phyloP scores from a whole-genome alignment of 1,284 basidiomycete species.

The Malassezia furfur region DNA sequence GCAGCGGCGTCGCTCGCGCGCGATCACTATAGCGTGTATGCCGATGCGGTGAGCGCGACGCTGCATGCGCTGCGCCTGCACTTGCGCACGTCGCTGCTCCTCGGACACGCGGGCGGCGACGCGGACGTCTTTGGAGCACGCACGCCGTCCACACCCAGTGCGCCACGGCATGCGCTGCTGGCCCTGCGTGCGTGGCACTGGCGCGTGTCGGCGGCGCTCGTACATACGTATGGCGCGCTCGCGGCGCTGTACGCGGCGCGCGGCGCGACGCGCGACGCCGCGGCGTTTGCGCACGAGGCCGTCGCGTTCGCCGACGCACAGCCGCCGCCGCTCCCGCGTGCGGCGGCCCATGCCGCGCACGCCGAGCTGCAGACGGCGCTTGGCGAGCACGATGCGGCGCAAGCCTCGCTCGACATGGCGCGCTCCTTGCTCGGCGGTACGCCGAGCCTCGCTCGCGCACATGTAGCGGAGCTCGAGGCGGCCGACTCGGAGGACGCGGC shows the following conservation, averaged over 20 bases:
- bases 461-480: no score
- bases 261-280: constrained; percentile 35
- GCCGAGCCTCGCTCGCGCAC: no score
- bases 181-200: background rate
- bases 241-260: constrained; percentile 25
- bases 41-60: background rate
- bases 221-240: background rate
- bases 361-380: constrained; percentile 28
- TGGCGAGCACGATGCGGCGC: constrained; percentile 2
- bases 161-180: background rate
- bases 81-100: background rate
- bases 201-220: background rate
- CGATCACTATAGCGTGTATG: background rate
- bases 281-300: constrained; percentile 31
- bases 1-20: background rate
- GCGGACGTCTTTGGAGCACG: background rate
- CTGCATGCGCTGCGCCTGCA: background rate
- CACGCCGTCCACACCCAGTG: background rate
- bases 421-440: no score
- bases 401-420: background rate
- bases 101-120: background rate
- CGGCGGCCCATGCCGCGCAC: constrained; percentile 24
- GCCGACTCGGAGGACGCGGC: no score
- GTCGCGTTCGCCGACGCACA: constrained; percentile 27
- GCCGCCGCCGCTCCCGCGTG: constrained; percentile 20